phyloP scores from a whole-genome alignment of 176 grass and related monocot species.

The Raddia guianensis region DNA sequence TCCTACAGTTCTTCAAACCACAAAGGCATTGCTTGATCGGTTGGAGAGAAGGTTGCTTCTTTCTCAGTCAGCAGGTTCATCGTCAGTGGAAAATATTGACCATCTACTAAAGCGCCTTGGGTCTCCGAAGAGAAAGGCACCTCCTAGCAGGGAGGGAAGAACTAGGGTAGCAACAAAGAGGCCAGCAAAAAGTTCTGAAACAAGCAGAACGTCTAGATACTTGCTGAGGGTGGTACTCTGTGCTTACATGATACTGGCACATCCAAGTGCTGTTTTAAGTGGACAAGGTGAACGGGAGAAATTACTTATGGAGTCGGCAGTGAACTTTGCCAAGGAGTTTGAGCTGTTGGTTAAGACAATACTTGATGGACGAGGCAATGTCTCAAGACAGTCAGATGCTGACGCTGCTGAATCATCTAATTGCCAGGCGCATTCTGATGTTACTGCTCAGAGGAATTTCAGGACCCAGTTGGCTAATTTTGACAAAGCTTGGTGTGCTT shows the following conservation, averaged over 20 bases:
- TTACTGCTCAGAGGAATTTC: constrained; percentile 48
- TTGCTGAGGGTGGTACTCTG: constrained; percentile 81
- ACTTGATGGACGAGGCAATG: constrained; percentile 50
- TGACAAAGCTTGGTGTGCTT: constrained; percentile 80
- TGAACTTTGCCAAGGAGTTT: constrained; percentile 65
- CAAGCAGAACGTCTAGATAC: constrained; percentile 70
- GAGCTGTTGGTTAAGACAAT: constrained; percentile 67
- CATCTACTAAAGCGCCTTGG: constrained; percentile 85
- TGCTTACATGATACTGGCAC: constrained; percentile 97
- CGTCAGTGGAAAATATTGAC: constrained; percentile 73
- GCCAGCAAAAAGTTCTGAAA: constrained; percentile 37
- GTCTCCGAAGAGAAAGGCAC: constrained; percentile 67
- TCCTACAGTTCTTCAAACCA: constrained; percentile 52
- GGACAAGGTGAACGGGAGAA: constrained; percentile 78
- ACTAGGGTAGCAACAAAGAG: constrained; percentile 48
- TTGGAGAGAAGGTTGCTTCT: constrained; percentile 63
- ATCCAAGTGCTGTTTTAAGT: constrained; percentile 94
- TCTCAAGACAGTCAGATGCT: constrained; percentile 29
- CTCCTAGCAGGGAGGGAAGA: constrained; percentile 46
- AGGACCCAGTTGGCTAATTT: constrained; percentile 62
- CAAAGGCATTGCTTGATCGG: constrained; percentile 81
- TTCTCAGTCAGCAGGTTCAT: constrained; percentile 43
- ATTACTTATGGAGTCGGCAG: constrained; percentile 65
- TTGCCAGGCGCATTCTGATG: constrained; percentile 14
- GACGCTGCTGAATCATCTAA: constrained; percentile 18